Base-by-base conservation (phyloP, 2,329 filamentous ascomycete species). In the Didymella sp. region DNA sequence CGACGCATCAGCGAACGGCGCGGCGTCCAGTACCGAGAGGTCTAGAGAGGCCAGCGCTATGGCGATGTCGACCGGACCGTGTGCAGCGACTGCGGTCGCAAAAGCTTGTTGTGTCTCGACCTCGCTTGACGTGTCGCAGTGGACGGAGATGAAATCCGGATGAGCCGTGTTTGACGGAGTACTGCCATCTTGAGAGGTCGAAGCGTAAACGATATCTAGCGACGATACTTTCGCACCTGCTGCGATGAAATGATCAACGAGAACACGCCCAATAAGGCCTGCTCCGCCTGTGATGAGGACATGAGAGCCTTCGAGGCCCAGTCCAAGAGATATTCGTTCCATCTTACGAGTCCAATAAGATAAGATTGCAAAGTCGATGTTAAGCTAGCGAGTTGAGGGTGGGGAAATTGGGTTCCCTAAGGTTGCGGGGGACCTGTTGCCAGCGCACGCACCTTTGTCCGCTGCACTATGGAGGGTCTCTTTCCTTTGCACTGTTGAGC, bases 31-130 rank as follows among this genome's bases (percentile, higher is more conserved):
- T 21, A 78, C 76, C 43, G 74, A 77, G 12, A 81, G 67, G 56
- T 82, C 79, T 12, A 81, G 70, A 2, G 73, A 72, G 2, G 79
- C 80, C 17, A 81, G 72, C 2, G 79, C 77, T 40, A 82, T 70
- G 60, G 77, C 79, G 50, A 73, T 76, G 21, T 73, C 62, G 7
- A 81, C 70, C 1, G 73, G 66, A 0, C 79, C 79, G 48, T 74
- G 70, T 6, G 60, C 60, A n/a, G 51, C 38, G 22, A 68, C 64
- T n/a, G 77, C 77, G 28, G 58, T 56, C 9, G 66, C 55, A 59
- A 79, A 79, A 3, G 72, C 74, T 15, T 52, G 30, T 51, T 74
- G 69, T 7, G 79, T 62, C 2, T 69, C 67, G 27, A 56, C 63
- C 51, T 75, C 76, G 61, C 66, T 66, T 5, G 72, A 64, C 22